Percentiles rank a stretch among this genome's conserved stretches.
These are phyloP conservation scores for Paramecium biaurelia DNA, from an alignment of 73 alveolate species.

Conservation along the genomic window DNA sequence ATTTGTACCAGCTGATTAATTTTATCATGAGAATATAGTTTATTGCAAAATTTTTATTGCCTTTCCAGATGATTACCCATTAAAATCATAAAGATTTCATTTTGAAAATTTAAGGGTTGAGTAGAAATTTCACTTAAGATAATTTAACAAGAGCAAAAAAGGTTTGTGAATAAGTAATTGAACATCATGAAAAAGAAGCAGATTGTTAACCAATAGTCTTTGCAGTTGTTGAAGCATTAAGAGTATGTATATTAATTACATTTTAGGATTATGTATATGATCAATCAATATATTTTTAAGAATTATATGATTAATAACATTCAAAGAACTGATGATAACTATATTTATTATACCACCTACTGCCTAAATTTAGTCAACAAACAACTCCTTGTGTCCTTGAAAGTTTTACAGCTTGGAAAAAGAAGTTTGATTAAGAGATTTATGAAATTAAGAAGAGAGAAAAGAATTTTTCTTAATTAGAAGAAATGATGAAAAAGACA, in stretches of 20 bases:
- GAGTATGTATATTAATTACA: not conserved
- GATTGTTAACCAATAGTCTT: conserved; percentile 7
- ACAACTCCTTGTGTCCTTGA: not conserved
- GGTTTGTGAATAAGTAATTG: conserved; percentile 25
- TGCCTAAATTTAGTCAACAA: conserved; percentile 32
- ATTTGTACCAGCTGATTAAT: not conserved
- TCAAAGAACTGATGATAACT: not conserved
- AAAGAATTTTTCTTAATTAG: not conserved
- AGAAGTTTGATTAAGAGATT: conserved; percentile 25
- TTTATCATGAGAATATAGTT: conserved; percentile 22
- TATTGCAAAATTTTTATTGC: not conserved
- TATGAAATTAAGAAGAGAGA: conserved; percentile 16
- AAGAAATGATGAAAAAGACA: not conserved
- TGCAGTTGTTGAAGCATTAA: conserved; percentile 38
- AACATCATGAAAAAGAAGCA: not conserved
- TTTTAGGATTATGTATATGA: not conserved
- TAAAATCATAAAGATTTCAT: conserved; percentile 10
- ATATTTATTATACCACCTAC: not conserved
- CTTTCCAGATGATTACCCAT: conserved; percentile 15
- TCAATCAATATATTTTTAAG: not conserved
- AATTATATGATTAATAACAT: not conserved
- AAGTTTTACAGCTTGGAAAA: not conserved
- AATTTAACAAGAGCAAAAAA: not conserved
- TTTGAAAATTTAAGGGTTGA: conserved; percentile 20
- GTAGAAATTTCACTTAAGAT: conserved; percentile 1